Evolutionary conservation across 179 eudicot species (phyloP), one percentile per base, ranked within the genome.

Genomic region (Nepenthes alata): DNA sequence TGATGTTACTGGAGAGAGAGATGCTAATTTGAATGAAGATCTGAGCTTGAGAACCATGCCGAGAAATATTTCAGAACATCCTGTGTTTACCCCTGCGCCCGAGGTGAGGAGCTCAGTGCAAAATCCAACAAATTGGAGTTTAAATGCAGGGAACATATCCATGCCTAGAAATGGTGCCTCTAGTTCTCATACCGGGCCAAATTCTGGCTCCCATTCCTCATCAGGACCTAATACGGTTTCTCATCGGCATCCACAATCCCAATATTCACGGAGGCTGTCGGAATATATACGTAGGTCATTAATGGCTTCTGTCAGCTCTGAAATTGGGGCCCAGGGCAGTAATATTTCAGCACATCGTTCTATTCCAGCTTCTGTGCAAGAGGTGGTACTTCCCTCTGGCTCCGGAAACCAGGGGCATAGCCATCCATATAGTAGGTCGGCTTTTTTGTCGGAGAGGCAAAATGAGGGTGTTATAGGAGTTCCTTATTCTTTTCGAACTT

Each of bases 31-130:
- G 61, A 72, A 65, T 7, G 81, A 77, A 59, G 81, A 73, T 59
- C 66, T 77, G 49, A 72, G 64, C 64, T 52, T 83, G 59, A 73
- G 83, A 73, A 76, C 63, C 61, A 16, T 77, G 66, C 80, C 85
- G n/a, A 81, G 81, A 63, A 84, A 71, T 61, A 74, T 81, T 38
- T 66, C 77, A n/a, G 94, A 88, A 54, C 91, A 79, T 72, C 87
- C 85, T 25, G 69, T 88, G 71, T 85, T 91, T 72, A 54, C 64
- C 25, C 87, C 87, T 53, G 70, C 83, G 7, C 62, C 58, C 55
- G 85, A 83, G 66, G 64, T 52, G 1, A 80, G 86, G 75, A 79
- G 54, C 54, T 65, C 71, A 5, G 57, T 72, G 66, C 83, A 77
- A 65, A 75, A 66, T 77, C 77, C 81, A 45, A 47, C 68, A 55